These are phyloP conservation scores for Scedosporium minutisporum DNA, from an alignment of 2,329 filamentous ascomycete species.

Conservation along the genomic window DNA sequence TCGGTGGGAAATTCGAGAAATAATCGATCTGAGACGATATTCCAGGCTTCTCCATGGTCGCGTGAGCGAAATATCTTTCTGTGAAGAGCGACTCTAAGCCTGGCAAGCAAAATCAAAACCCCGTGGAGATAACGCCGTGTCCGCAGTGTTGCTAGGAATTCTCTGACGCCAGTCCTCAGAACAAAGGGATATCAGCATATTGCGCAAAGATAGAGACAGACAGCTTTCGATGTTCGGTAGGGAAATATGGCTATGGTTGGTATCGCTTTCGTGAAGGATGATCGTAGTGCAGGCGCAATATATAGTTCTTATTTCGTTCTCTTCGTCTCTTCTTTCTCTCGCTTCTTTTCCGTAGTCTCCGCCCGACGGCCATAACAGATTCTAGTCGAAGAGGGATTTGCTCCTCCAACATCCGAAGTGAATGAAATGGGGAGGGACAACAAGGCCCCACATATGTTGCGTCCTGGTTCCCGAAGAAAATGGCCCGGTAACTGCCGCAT, in stretches of 20 bases:
- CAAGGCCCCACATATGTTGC: no score
- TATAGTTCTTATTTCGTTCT: neutral
- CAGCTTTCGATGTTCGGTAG: no score
- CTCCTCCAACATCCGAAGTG: no score
- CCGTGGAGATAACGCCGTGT: neutral
- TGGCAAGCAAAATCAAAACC: neutral
- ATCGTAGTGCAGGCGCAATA: no score
- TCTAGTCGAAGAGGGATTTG: no score
- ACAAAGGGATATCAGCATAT: neutral
- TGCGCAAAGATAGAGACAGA: neutral
- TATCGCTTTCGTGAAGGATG: no score
- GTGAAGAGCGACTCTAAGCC: constrained; percentile 3
- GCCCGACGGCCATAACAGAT: no score
- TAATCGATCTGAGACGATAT: neutral
- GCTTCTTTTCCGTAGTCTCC: neutral
- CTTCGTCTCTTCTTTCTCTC: neutral
- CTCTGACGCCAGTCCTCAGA: neutral
- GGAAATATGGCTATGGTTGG: no score
- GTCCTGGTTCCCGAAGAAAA: no score
- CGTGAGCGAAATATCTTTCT: constrained; percentile 7
- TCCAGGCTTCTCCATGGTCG: neutral
- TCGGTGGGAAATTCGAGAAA: neutral
- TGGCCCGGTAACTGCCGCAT: no score
- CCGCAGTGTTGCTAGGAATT: neutral
- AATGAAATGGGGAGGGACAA: no score